Percentiles rank a stretch among this genome's conserved stretches.
Evolutionary conservation across 805 yeast species (phyloP).

Genomic region (Vanderwaltozyma yarrowii): DNA sequence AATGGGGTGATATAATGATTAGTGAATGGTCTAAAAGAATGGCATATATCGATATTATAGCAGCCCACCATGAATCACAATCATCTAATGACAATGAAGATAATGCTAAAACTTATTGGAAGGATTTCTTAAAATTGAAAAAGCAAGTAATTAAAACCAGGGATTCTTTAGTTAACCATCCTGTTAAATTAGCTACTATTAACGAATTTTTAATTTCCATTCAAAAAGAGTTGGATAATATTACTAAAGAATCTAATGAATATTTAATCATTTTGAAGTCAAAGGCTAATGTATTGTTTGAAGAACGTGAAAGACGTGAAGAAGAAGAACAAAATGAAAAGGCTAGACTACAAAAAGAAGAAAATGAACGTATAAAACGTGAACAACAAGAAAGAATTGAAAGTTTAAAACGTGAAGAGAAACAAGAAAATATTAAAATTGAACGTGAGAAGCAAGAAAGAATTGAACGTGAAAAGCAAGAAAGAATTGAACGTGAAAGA

Average conservation of each 20-base stretch:
- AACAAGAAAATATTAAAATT: background rate
- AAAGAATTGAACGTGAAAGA: background rate
- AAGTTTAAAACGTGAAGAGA: background rate
- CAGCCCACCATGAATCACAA: conserved; percentile 9
- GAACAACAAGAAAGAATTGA: conserved; percentile 1
- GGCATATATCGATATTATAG: conserved; percentile 31
- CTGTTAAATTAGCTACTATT: background rate
- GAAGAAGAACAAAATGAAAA: conserved; percentile 3
- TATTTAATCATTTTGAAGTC: conserved; percentile 48
- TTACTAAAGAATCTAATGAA: conserved; percentile 52
- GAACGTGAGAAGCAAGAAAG: background rate
- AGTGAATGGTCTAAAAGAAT: conserved; percentile 54
- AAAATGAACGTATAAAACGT: background rate
- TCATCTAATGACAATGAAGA: conserved; percentile 24
- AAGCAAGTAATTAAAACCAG: conserved; percentile 44
- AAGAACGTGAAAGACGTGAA: conserved; percentile 35
- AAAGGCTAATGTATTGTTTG: conserved; percentile 48
- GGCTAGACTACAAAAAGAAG: background rate
- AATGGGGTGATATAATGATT: conserved; percentile 59
- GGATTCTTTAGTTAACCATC: conserved; percentile 36
- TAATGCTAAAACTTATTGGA: conserved; percentile 46
- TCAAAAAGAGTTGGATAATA: conserved; percentile 34
- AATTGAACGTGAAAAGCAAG: background rate
- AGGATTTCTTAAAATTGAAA: conserved; percentile 46
- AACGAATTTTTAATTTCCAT: conserved; percentile 28